Percentiles rank a stretch among this genome's conserved stretches.
Evolutionary conservation across 2,329 filamentous ascomycete genomes (phyloP).

Genomic region (Calonectria pseudoreteaudii): DNA sequence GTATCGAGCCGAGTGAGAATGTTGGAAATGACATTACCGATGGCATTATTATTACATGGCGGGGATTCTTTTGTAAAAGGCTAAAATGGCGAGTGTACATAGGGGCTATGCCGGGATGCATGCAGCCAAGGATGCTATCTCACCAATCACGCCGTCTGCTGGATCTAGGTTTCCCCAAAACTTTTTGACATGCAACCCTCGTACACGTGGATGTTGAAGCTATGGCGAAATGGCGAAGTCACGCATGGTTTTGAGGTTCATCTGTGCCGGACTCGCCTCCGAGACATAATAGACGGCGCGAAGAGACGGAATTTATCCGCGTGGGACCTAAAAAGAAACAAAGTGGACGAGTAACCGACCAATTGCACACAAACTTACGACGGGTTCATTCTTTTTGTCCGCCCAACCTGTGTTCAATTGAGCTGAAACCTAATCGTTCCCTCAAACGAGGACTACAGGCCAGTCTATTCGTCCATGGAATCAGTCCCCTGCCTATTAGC

Average conservation of each 20-base stretch:
- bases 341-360: not conserved
- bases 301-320: not conserved
- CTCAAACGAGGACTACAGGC: not conserved
- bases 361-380: not conserved
- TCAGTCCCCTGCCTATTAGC: not conserved
- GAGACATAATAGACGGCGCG: not conserved
- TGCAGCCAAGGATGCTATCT: not conserved
- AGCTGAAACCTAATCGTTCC: not conserved
- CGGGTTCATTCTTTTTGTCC: not conserved
- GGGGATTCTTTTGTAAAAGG: too few relatives aligned
- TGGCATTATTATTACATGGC: not conserved
- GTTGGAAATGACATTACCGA: not conserved
- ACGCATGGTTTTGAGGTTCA: not conserved
- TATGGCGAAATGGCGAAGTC: not conserved
- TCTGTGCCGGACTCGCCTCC: not conserved
- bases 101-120: not conserved
- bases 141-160: too few relatives aligned
- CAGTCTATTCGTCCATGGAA: not conserved
- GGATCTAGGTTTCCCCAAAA: not conserved
- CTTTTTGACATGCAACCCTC: not conserved
- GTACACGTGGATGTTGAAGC: not conserved
- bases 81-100: not conserved
- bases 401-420: not conserved
- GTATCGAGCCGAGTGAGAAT: too few relatives aligned
- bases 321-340: not conserved